Base-by-base conservation (phyloP, 2,329 filamentous ascomycete species). In the Nigrograna mackinnonii region DNA sequence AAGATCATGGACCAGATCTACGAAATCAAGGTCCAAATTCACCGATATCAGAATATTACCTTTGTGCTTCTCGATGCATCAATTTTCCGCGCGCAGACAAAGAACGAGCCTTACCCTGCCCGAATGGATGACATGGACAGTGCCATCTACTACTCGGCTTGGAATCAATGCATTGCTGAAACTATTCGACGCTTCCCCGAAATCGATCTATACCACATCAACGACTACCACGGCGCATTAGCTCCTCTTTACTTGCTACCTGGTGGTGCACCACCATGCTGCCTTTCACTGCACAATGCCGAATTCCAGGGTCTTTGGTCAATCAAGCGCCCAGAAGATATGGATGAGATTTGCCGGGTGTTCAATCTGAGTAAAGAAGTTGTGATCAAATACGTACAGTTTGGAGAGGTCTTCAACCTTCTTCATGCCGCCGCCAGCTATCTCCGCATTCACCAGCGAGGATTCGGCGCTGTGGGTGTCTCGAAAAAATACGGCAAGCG, bases 271-370 rank as follows among this genome's bases (percentile, higher is more conserved):
- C 83, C 83, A 28, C 83, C 83, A 22, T 76, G 77, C 49, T 84
- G 80, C 52, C 67, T 86, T 6, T 85, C 83, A 1, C 77, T 86
- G 11, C 84, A 86, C 62, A 86, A 86, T 50, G 83, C 84, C 37
- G 83, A 86, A 50, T 86, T 86, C 54, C 84, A 86, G 60, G 83
- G 83, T 37, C 69, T 86, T 17, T 86, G 84, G 84, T 81, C 82
- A 0, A 84, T 86, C 77, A 73, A 83, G 7, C 83, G 77, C 6
- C 72, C 77, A 6, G 76, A 79, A 33, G 83, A 86, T 52, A 75
- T 76, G 42, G 76, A 78, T 30, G 83, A 87, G 62, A 80, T 86
- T 4, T 85, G 82, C 60, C 74, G 75, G 4, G 81, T 86, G 22
- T 86, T 83, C 67, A 85, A 85, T 51, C 68, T 86, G 18, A 72